Evolutionary conservation across 2,329 filamentous ascomycete species (phyloP).

Genomic region (Thielaviopsis ethacetica): DNA sequence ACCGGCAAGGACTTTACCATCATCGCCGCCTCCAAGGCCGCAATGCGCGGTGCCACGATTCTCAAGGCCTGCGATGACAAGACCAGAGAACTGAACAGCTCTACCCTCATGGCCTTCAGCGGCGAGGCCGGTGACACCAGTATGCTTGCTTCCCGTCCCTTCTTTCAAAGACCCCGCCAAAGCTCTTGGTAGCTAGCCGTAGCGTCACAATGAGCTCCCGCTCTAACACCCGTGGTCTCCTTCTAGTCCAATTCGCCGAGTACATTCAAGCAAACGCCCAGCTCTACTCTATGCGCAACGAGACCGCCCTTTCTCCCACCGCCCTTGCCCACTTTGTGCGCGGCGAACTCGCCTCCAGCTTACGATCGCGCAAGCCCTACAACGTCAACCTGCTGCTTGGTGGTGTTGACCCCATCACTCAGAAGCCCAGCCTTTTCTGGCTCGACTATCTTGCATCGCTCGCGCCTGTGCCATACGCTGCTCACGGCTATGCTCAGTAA

Average conservation of each 20-base stretch:
- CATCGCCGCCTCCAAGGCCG: constrained; percentile 92
- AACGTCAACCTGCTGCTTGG: constrained; percentile 92
- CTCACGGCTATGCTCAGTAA: constrained; percentile 94
- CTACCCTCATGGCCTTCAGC: constrained; percentile 87
- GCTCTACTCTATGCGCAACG: constrained; percentile 97
- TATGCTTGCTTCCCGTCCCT: constrained; percentile 26
- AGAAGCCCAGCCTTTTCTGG: constrained; percentile 90
- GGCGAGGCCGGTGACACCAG: constrained; percentile 93
- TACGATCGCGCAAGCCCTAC: constrained; percentile 87
- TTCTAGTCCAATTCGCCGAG: constrained; percentile 88
- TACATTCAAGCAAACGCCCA: constrained; percentile 98
- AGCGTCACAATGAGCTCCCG: not conserved
- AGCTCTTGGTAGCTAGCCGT: not conserved
- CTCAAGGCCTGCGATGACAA: constrained; percentile 95
- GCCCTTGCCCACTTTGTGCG: constrained; percentile 89
- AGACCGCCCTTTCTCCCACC: constrained; percentile 75
- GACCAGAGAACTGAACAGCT: constrained; percentile 79
- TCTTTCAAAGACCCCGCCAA: not conserved
- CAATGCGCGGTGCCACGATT: constrained; percentile 92
- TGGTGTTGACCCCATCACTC: constrained; percentile 79
- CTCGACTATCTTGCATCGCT: constrained; percentile 87
- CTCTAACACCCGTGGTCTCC: constrained; percentile 12
- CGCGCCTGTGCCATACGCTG: constrained; percentile 82
- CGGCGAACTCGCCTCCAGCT: constrained; percentile 75
- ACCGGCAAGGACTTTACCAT: constrained; percentile 99